Evolutionary conservation across 768 basidiomycete genomes (phyloP), one percentile per base, ranked within the genome.

Genomic region (Pleurotus cornucopiae): DNA sequence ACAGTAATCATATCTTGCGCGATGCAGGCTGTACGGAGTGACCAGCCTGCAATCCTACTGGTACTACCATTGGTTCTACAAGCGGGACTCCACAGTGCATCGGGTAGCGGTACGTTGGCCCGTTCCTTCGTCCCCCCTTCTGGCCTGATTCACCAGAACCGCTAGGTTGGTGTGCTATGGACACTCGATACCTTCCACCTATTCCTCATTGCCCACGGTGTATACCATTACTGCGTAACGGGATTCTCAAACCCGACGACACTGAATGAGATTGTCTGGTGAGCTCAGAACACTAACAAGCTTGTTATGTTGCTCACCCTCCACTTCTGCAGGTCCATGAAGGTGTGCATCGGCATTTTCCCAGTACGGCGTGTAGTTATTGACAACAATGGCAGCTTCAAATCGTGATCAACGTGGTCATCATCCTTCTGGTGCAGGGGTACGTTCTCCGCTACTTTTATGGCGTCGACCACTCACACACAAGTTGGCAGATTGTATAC

Each of bases 371-470:
- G n/a, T 14, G 11, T 3, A 5, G n/a, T 44, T 18, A 44, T 16
- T 44, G n/a, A n/a, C 14, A 6, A n/a, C 5, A 21, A 16, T 44
- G 14, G 41, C 62, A 62, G 53, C 52, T 63, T 66, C 61, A 68
- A 66, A 58, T 65, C 62, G 61, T 61, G 14, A 55, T 66, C 9
- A 67, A 66, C 53, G 69, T 66, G 43, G 53, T 65, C 1, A 66
- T 68, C 16, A 58, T 69, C 30, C 53, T 65, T 46, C n/a, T 60
- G 13, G 68, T 70, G 25, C 68, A 69, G 62, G 67, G 58, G 62
- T 63, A 54, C 26, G 56, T 49, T 20, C 47, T 49, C 18, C 25
- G 7, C 26, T 46, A 9, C 25, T 34, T 4, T 6, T 9, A 40
- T 16, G 9, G n/a, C 12, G 20, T 5, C 46, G 5, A 21, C 46